These are phyloP conservation scores for Lizonia empirigonia DNA, from an alignment of 2,329 filamentous ascomycete genomes.

Conservation along the genomic window DNA sequence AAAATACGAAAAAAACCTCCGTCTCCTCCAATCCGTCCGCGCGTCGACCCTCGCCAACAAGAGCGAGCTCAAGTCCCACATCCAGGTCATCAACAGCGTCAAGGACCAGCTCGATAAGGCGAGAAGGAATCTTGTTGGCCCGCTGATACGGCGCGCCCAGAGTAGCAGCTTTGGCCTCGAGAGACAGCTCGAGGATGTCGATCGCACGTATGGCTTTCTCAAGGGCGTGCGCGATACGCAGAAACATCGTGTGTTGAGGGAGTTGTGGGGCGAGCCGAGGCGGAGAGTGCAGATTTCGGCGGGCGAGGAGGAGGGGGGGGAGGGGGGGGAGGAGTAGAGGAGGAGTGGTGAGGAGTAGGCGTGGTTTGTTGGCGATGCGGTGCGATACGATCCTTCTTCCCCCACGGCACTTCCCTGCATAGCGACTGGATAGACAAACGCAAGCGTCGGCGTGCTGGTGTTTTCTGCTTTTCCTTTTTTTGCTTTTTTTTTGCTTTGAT, in stretches of 20 bases:
- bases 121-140: constrained; percentile 80
- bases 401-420: background rate
- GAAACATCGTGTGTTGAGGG: constrained; percentile 81
- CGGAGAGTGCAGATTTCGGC: constrained; percentile 37
- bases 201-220: constrained; percentile 79
- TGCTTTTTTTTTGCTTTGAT: too few relatives aligned
- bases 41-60: constrained; percentile 87
- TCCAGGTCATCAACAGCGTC: constrained; percentile 78
- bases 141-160: constrained; percentile 74
- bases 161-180: constrained; percentile 75
- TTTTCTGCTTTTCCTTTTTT: too few relatives aligned
- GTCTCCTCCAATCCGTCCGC: constrained; percentile 77
- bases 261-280: constrained; percentile 60
- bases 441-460: background rate
- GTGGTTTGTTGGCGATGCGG: too few relatives aligned
- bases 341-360: background rate
- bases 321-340: constrained; percentile 27
- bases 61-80: constrained; percentile 82
- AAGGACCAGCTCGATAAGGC: constrained; percentile 88
- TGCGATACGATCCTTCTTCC: background rate
- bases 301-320: constrained; percentile 23
- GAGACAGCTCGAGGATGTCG: constrained; percentile 82
- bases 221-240: constrained; percentile 76
- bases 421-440: background rate
- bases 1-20: constrained; percentile 91